Evolutionary conservation across 176 grass and related monocot genomes (phyloP).

Genomic region (Guadua angustifolia): DNA sequence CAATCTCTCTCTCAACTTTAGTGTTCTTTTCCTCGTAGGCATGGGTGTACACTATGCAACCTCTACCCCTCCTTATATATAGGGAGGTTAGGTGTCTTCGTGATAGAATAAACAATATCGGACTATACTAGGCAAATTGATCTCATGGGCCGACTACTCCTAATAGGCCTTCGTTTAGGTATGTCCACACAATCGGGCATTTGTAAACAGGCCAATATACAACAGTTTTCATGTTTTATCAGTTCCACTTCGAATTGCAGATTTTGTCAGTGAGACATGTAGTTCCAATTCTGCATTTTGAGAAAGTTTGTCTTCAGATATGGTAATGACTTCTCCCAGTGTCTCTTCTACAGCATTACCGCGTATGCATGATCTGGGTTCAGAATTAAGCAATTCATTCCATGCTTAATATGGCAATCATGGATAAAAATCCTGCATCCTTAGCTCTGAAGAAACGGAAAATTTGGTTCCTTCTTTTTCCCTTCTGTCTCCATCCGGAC

Average conservation of each 20-base stretch:
- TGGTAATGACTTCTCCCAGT: neutral
- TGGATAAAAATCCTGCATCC: neutral
- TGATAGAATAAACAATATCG: no score
- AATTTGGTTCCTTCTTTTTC: neutral
- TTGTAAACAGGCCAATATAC: no score
- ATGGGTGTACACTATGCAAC: no score
- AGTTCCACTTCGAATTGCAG: neutral
- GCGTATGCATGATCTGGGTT: neutral
- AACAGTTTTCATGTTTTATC: neutral
- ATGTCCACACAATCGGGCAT: no score
- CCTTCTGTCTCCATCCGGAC: neutral
- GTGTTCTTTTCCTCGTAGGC: no score
- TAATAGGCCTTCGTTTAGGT: no score
- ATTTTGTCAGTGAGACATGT: neutral
- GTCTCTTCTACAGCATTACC: neutral
- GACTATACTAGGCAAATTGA: no score
- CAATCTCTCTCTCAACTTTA: no score
- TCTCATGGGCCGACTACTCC: no score
- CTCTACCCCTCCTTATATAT: no score
- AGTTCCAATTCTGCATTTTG: neutral
- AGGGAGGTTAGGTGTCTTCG: no score
- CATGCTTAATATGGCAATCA: neutral
- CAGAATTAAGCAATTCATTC: neutral
- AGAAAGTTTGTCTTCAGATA: neutral
- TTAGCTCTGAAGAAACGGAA: slow-evolving; percentile 46